Evolutionary conservation across 1,284 basidiomycete genomes (phyloP).

Genomic region (Marasmius sp.): DNA sequence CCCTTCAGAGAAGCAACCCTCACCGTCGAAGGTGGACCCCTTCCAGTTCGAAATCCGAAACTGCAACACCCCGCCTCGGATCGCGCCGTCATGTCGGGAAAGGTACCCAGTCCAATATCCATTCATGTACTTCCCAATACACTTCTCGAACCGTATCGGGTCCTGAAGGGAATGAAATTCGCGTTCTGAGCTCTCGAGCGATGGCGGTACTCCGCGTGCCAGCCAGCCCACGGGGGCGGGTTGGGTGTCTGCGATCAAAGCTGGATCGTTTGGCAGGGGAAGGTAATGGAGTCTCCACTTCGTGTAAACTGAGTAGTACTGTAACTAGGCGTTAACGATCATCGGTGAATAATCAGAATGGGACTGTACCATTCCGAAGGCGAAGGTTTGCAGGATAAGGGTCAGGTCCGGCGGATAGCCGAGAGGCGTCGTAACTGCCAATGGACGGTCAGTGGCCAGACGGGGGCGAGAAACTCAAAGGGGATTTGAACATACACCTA

Average conservation of each 20-base stretch:
- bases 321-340: not conserved
- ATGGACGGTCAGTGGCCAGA: not conserved
- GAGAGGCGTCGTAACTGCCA: not conserved
- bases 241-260: not conserved
- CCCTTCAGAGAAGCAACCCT: constrained; percentile 5
- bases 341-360: not conserved
- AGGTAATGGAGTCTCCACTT: not conserved
- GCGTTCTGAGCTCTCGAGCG: not conserved
- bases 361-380: constrained; percentile 11
- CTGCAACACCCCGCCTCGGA: constrained; percentile 2
- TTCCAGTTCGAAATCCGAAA: constrained; percentile 4
- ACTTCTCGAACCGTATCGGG: constrained; percentile 1
- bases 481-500: not conserved
- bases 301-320: not conserved
- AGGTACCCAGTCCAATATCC: constrained; percentile 11
- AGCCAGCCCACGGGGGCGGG: not conserved
- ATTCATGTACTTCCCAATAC: not conserved
- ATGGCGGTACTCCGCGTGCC: not conserved
- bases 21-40: not conserved
- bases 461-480: not conserved
- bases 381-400: not conserved
- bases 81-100: not conserved
- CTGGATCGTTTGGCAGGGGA: not conserved
- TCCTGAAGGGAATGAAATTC: not conserved
- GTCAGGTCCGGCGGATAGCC: not conserved